Base-by-base conservation (phyloP, 139 green algal species). In the Astrephomene gubernaculifera region DNA sequence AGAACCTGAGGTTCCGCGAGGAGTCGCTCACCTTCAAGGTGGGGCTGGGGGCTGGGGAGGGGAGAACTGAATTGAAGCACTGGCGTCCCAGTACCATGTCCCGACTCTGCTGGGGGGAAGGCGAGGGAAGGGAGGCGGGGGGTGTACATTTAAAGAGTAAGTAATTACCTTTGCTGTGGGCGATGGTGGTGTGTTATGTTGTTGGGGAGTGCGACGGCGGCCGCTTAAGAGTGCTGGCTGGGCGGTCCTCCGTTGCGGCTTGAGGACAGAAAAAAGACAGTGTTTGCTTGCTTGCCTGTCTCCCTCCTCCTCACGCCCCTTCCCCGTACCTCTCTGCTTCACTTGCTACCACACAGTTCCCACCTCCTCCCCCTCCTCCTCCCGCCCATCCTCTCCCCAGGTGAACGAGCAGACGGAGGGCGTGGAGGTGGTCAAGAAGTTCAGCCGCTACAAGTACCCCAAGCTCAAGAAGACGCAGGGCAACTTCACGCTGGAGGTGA, bases 1-100 rank as follows among this genome's bases (percentile, higher is more conserved):
- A 99, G 93, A 99, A 99, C 92, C 90, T 99, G 87, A 90, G 97
- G 0, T 99, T 99, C 94, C 92, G 97, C 36, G 96, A 99, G 68
- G 97, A 99, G 87, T 89, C 87, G 25, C 94, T 99, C n/a, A 96
- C 94, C 29, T 99, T 99, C 95, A 98, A 98, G 90, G 96, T 95
- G 33, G n/a, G 80, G 29, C 54, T 41, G 57, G 36, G 36, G 60
- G 73, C 4, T 12, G 76, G 76, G 31, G n/a, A 45, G 24, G 33
- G 74, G 74, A 22, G 63, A 65, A 9, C 49, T 57, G n/a, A n/a
- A n/a, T n/a, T n/a, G n/a, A n/a, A n/a, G n/a, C n/a, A n/a, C n/a
- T n/a, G n/a, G n/a, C n/a, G n/a, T n/a, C n/a, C n/a, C n/a, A n/a
- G n/a, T n/a, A n/a, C n/a, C n/a, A n/a, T n/a, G n/a, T n/a, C n/a